phyloP scores from a whole-genome alignment of 2,329 filamentous ascomycete genomes.

The Fusarium anguioides region DNA sequence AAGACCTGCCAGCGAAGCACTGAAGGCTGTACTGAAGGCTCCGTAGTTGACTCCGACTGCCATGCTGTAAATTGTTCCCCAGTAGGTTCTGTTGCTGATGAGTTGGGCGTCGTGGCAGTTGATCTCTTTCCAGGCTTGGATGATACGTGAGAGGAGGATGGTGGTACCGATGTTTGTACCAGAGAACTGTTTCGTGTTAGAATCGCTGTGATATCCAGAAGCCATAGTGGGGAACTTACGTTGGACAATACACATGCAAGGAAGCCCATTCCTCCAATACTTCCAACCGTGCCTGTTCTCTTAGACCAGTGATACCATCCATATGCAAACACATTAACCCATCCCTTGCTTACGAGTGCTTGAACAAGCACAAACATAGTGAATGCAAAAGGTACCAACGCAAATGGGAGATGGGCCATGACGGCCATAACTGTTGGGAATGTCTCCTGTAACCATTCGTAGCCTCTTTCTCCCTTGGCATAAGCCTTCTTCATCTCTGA shows the following conservation, averaged over 20 bases:
- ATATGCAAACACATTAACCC: conserved; percentile 78
- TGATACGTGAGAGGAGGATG: conserved; percentile 76
- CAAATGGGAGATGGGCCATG: conserved; percentile 72
- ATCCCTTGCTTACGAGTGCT: conserved; percentile 77
- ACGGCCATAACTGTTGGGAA: conserved; percentile 77
- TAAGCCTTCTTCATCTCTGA: conserved; percentile 58
- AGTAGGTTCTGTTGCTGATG: conserved; percentile 74
- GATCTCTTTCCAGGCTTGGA: conserved; percentile 75
- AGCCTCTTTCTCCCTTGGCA: conserved; percentile 48
- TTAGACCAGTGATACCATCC: conserved; percentile 80
- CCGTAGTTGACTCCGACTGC: conserved; percentile 80
- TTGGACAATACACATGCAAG: conserved; percentile 78
- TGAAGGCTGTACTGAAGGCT: conserved; percentile 78
- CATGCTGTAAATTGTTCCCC: conserved; percentile 80
- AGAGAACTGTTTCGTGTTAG: conserved; percentile 65
- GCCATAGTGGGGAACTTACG: conserved; percentile 58
- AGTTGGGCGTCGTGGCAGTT: conserved; percentile 59
- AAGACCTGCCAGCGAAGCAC: conserved; percentile 76
- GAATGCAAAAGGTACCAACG: conserved; percentile 77
- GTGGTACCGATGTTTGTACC: conserved; percentile 83
- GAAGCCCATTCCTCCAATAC: conserved; percentile 78
- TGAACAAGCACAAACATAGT: conserved; percentile 82
- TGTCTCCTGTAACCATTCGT: conserved; percentile 73
- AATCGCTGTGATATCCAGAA: background rate
- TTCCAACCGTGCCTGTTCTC: conserved; percentile 75